phyloP scores from a whole-genome alignment of 116 monocot species.

The Posidonia oceanica region DNA sequence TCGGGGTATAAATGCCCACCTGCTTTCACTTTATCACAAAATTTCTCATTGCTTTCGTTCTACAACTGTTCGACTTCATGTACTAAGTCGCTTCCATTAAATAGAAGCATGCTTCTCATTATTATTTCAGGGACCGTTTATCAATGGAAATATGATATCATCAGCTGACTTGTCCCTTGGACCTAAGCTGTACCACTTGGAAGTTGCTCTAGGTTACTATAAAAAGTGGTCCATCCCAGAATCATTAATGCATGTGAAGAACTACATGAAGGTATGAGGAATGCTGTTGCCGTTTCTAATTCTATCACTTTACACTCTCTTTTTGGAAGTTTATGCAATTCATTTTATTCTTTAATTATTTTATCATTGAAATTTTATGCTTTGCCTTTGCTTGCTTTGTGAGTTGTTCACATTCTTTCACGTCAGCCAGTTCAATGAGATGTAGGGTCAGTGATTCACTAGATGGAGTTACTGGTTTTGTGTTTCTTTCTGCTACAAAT shows the following conservation, averaged over 20 bases:
- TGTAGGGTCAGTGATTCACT: too few relatives aligned
- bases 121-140: constrained; percentile 54
- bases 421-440: too few relatives aligned
- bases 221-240: constrained; percentile 86
- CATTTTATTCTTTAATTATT: neutral
- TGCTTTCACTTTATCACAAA: too few relatives aligned
- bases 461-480: too few relatives aligned
- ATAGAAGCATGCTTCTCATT: neutral
- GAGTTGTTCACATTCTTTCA: too few relatives aligned
- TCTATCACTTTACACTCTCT: neutral
- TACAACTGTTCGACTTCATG: neutral
- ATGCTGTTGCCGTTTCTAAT: neutral
- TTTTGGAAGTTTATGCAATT: neutral
- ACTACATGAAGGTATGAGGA: constrained; percentile 60
- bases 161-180: constrained; percentile 71
- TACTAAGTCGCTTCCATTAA: neutral
- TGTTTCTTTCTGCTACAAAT: too few relatives aligned
- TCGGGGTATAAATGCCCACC: too few relatives aligned
- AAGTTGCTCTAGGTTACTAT: constrained; percentile 71
- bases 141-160: constrained; percentile 57
- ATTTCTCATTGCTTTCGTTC: too few relatives aligned
- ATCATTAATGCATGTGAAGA: constrained; percentile 35
- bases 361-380: too few relatives aligned
- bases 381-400: too few relatives aligned
- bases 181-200: constrained; percentile 88